phyloP scores from a whole-genome alignment of 495 filamentous ascomycete genomes.

The Aspergillus homomorphus region DNA sequence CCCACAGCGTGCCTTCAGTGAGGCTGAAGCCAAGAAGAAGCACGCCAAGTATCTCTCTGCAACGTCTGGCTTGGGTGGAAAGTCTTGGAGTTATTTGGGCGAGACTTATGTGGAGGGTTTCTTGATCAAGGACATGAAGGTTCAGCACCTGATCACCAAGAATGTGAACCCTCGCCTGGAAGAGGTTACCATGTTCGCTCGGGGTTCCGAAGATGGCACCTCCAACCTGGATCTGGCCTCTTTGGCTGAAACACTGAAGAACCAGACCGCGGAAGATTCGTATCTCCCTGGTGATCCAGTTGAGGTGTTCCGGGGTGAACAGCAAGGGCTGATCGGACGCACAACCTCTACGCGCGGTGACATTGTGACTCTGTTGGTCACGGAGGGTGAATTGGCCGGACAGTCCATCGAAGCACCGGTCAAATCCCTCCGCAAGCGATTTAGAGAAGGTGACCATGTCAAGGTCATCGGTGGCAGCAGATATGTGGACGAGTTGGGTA shows the following conservation, averaged over 20 bases:
- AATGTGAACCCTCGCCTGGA: conserved; percentile 91
- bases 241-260: conserved; percentile 80
- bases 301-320: conserved; percentile 94
- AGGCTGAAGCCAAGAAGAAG: conserved; percentile 86
- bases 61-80: conserved; percentile 55
- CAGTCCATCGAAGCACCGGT: conserved; percentile 89
- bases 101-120: conserved; percentile 93
- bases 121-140: conserved; percentile 88
- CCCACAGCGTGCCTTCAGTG: conserved; percentile 89
- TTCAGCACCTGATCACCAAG: conserved; percentile 75
- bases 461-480: conserved; percentile 96
- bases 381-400: conserved; percentile 75
- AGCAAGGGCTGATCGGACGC: conserved; percentile 83
- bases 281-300: conserved; percentile 92
- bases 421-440: conserved; percentile 88
- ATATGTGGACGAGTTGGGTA: conserved; percentile 89
- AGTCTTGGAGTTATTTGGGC: conserved; percentile 76
- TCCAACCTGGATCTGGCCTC: conserved; percentile 91
- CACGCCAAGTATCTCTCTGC: conserved; percentile 66
- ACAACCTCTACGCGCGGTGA: conserved; percentile 84
- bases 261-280: conserved; percentile 66
- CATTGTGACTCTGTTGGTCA: conserved; percentile 87
- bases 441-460: conserved; percentile 93
- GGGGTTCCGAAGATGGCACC: conserved; percentile 81
- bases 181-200: conserved; percentile 92